phyloP scores from a whole-genome alignment of 768 basidiomycete species.

The Agrocybe chaxingu region DNA sequence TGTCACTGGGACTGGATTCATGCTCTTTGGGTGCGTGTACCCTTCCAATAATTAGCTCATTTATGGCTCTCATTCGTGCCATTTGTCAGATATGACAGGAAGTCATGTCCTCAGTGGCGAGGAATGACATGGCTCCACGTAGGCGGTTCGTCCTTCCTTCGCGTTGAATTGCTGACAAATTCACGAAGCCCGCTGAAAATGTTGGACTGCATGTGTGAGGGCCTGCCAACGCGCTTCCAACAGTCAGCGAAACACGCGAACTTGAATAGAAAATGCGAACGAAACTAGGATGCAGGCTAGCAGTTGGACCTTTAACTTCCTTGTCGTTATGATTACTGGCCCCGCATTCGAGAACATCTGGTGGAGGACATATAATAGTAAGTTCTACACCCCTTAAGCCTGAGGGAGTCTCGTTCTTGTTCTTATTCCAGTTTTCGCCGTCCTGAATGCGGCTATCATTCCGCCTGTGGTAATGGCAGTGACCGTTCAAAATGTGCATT shows the following conservation, averaged over 20 bases:
- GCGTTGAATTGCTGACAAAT: not conserved
- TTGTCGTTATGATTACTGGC: slow-evolving; percentile 59
- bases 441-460: slow-evolving; percentile 53
- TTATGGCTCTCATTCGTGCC: not conserved
- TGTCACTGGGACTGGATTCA: slow-evolving; percentile 59
- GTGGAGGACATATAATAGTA: slow-evolving; percentile 58
- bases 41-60: not conserved
- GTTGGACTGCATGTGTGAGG: slow-evolving; percentile 60
- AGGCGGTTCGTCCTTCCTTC: slow-evolving; percentile 17
- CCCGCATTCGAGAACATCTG: slow-evolving; percentile 56
- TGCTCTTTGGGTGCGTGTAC: slow-evolving; percentile 52
- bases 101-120: slow-evolving; percentile 72
- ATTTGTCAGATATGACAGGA: slow-evolving; percentile 57
- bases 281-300: slow-evolving; percentile 23
- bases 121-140: slow-evolving; percentile 73
- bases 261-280: not conserved
- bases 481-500: not conserved
- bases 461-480: slow-evolving; percentile 35
- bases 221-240: slow-evolving; percentile 62
- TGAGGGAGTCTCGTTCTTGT: not conserved
- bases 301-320: slow-evolving; percentile 60
- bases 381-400: not conserved
- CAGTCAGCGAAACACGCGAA: slow-evolving; percentile 24
- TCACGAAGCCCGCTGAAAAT: slow-evolving; percentile 57
- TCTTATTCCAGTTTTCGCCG: slow-evolving; percentile 42